Base-by-base conservation (phyloP, 306 rosid species). In the Rubus parviflorus region DNA sequence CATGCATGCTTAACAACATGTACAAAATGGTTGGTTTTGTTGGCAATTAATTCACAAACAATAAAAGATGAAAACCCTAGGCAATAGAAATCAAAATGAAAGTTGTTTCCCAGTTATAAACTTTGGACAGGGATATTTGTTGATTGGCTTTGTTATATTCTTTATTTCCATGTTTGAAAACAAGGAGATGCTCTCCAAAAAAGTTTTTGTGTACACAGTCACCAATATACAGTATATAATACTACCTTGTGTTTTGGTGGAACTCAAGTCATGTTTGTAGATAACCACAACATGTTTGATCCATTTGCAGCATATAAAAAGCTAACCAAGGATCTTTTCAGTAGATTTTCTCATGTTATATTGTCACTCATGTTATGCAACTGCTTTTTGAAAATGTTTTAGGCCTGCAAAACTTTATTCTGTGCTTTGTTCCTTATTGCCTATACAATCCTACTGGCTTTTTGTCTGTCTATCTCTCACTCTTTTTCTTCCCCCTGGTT, bases 401-500 rank as follows among this genome's bases (percentile, higher is more conserved):
- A 23, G 72, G 74, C 58, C 58, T 49, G 49, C 14, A 23, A 30
- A 40, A 35, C 41, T 17, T 13, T 63, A 65, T 16, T 25, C 14
- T 16, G 11, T 48, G 60, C 14, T 7, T 30, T 25, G 38, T 35
- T 49, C 8, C 46, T 40, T 51, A 6, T 71, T 16, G 35, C 23
- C 16, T 37, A 16, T 48, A 48, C 20, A 69, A 0, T 23, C 56
- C 3, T 47, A 70, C 6, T 60, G 17, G 19, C 15, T 76, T 25
- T 63, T 63, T 60, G 3, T 14, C n/a, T 25, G 11, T 40, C 37
- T 47, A 25, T 23, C 57, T 15, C 56, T 40, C 20, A 15, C 40
- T 47, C 6, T 9, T 19, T 47, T 43, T 65, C 62, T 68, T 75
- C 63, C 19, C 64, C 74, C 30, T 40, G 51, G 46, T 81, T 73